Conservation (phyloP, 345 rosid genomes). For the Bruguiera parviflora region DNA sequence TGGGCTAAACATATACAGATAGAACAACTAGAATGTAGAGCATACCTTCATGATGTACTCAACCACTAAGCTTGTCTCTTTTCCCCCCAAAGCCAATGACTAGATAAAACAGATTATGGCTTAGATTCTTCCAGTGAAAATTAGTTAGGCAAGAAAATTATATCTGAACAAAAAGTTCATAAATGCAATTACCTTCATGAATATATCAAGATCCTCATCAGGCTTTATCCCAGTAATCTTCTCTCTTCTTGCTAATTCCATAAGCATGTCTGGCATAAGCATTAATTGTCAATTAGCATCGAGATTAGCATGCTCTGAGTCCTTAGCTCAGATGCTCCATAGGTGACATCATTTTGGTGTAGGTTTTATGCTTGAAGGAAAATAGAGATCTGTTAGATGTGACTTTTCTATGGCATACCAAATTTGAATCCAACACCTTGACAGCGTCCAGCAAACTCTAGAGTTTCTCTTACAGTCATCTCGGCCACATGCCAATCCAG, state of each 20-base stretch:
- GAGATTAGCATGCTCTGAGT: background rate
- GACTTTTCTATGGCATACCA: conserved; percentile 47
- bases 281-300: conserved; percentile 22
- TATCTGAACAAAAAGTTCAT: background rate
- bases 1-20: background rate
- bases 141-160: background rate
- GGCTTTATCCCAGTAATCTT: conserved; percentile 89
- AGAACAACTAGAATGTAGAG: conserved; percentile 22
- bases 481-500: conserved; percentile 94
- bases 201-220: conserved; percentile 97
- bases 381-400: conserved; percentile 3
- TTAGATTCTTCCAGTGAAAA: conserved; percentile 10
- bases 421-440: conserved; percentile 95
- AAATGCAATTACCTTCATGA: conserved; percentile 72
- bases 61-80: conserved; percentile 75
- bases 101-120: conserved; percentile 21
- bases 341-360: background rate
- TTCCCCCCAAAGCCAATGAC: conserved; percentile 91
- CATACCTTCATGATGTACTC: conserved; percentile 95
- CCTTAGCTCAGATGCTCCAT: background rate
- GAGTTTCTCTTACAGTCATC: conserved; percentile 87
- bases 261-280: conserved; percentile 68
- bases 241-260: conserved; percentile 91
- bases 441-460: conserved; percentile 87
- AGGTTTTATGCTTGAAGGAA: background rate